Percentiles rank a stretch among this genome's conserved stretches.
These are phyloP conservation scores for Metarhizium anisopliae DNA, from an alignment of 2,329 filamentous ascomycete species.

Conservation along the genomic window DNA sequence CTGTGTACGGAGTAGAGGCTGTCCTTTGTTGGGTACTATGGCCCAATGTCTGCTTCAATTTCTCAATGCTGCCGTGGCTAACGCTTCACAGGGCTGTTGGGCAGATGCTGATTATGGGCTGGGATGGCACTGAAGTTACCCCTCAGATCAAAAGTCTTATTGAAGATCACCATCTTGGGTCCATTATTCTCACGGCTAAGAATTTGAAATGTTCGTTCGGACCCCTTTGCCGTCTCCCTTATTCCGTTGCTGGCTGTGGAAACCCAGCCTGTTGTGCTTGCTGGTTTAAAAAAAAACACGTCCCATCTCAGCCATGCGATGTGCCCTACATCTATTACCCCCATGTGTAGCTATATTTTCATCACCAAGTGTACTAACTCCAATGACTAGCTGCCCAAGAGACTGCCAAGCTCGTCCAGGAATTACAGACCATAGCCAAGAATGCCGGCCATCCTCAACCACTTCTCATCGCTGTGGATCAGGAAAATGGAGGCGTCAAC, in stretches of 20 bases:
- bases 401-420: conserved; percentile 77
- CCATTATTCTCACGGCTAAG: conserved; percentile 75
- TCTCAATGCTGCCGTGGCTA: neutral
- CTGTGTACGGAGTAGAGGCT: neutral
- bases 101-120: conserved; percentile 75
- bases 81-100: conserved; percentile 52
- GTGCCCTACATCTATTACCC: no score
- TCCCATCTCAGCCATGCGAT: no score
- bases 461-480: conserved; percentile 82
- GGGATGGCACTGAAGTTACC: conserved; percentile 75
- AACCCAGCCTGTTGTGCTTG: neutral
- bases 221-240: neutral
- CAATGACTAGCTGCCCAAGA: conserved; percentile 69
- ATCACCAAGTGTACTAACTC: conserved; percentile 11
- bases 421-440: conserved; percentile 86
- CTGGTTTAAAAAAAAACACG: no score
- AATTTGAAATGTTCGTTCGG: conserved; percentile 65
- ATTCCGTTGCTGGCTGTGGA: neutral
- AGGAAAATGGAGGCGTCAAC: conserved; percentile 97
- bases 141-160: conserved; percentile 76
- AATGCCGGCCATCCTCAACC: conserved; percentile 85
- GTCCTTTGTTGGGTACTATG: neutral
- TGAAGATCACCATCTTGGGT: conserved; percentile 78
- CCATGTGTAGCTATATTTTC: neutral
- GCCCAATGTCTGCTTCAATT: neutral